Base-by-base conservation (phyloP, 1,139 yeast genomes). In the Blastobotrys ciferrii region DNA sequence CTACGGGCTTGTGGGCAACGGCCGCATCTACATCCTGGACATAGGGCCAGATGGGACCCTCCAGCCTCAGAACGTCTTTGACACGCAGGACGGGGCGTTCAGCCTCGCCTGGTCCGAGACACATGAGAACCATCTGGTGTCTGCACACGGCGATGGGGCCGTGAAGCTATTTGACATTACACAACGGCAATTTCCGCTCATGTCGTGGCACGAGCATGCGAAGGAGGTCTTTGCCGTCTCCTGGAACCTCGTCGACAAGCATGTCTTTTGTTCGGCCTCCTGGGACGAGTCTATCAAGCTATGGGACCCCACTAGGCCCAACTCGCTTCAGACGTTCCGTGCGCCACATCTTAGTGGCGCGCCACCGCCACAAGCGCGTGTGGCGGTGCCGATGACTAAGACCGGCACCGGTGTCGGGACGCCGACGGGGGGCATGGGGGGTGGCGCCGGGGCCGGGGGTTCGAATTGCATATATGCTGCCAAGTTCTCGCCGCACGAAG, bases 1-100 rank as follows among this genome's bases (percentile, higher is more conserved):
- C 68, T 92, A 84, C 67, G 98, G 98, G 1, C 73, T 92, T 7
- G 96, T 88, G 2, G 98, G 98, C 2, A 92, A 92, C 65, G 98
- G 98, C 2, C 76, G 87, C 54, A 71, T 92, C 28, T 83, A 73
- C 59, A 72, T 91, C 1, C 70, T 91, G 32, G 80, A 80, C 47
- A 84, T 92, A 47, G 80, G 77, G 44, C 78, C 81, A 7, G 72
- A 74, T 53, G 98, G 98, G 1, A 63, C 63, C 12, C 76, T 87
- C 18, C 60, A 62, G 4, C 77, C 77, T 38, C 82, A 80, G 48
- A 71, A 76, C 3, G 69, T 76, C 13, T 91, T 88, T 73, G 91
- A 89, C 53, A 91, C 98, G 1, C 97, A 91, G 65, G 98, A 92
- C 67, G 96, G 97, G 3, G 71, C 91, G 18, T 89, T 87, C 62